These are phyloP conservation scores for Dothistroma pini DNA, from an alignment of 2,329 filamentous ascomycete genomes.

Conservation along the genomic window DNA sequence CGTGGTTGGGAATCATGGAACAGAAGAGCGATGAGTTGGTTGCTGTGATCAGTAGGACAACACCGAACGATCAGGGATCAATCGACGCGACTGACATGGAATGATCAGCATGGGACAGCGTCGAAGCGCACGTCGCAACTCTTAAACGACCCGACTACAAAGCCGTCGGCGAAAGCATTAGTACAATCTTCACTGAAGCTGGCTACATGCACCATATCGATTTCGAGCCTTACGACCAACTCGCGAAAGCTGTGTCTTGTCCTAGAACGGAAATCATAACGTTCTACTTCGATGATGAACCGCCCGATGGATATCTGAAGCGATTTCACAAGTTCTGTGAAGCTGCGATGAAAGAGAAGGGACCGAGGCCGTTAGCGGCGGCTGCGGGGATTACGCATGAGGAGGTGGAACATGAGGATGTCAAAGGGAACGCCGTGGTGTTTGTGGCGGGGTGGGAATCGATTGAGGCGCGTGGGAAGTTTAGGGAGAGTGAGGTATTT, in stretches of 20 bases:
- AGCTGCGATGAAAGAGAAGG: background rate
- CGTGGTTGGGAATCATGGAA: background rate
- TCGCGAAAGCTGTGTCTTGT: constrained; percentile 1
- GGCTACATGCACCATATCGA: constrained; percentile 12
- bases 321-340: background rate
- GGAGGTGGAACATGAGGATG: constrained; percentile 11
- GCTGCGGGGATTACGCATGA: constrained; percentile 15
- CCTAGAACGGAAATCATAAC: constrained; percentile 14
- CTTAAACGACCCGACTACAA: constrained; percentile 6
- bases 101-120: constrained; percentile 7
- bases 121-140: constrained; percentile 7
- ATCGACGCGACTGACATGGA: background rate
- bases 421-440: constrained; percentile 11
- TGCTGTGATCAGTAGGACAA: constrained; percentile 4
- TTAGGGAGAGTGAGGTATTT: constrained; percentile 7
- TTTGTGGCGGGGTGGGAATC: constrained; percentile 14
- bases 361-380: constrained; percentile 2
- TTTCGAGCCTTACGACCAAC: constrained; percentile 10
- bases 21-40: background rate
- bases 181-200: background rate
- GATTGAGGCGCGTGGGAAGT: constrained; percentile 11
- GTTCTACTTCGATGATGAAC: constrained; percentile 13
- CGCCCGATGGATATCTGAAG: constrained; percentile 6
- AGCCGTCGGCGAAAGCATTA: constrained; percentile 1
- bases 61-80: background rate